Evolutionary conservation across 371 early-diverging fungal species (phyloP), one percentile per base, ranked within the genome.

Genomic region (Vairimorpha apis): DNA sequence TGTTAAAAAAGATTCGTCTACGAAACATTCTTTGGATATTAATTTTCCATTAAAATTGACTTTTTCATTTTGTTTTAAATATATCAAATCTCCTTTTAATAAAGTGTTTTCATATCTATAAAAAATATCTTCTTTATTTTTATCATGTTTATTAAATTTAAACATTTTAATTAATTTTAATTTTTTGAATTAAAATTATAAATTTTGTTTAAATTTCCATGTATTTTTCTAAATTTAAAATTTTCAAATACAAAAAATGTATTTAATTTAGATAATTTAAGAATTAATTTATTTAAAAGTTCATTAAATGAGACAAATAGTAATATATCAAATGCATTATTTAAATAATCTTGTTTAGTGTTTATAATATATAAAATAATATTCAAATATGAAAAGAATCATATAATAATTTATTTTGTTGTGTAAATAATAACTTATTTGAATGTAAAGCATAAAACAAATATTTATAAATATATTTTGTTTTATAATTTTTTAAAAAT

Each of bases 1-100:
- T 25, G 45, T 64, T 13, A 33, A 27, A 16, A 12, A 23, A 41
- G 64, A 64, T 16, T 64, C 35, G 21, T 64, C 64, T 14, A 64
- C 32, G 21, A 27, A 44, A 41, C 45, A 64, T 16, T 5, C 45
- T 4, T 45, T 45, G 4, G 41, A n/a, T 21, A 64, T 23, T 4
- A 64, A 29, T 64, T 12, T 44, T 4, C 64, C 64, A 33, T 29
- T 33, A n/a, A 64, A 25, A 16, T 41, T 16, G 1, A 64, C 8
- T 14, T 41, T 5, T 29, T 27, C 43, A 44, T 44, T 44, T 8
- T 1, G 3, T 16, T 64, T 64, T n/a, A 8, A 3, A 3, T 16
- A 45, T n/a, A 64, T 64, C 2, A 33, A 29, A 44, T 64, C 64
- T 14, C 27, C 13, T 14, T 5, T 3, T 10, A 29, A 5, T n/a